Base-by-base conservation (phyloP, 2,329 filamentous ascomycete genomes). In the Colletotrichum musicola region DNA sequence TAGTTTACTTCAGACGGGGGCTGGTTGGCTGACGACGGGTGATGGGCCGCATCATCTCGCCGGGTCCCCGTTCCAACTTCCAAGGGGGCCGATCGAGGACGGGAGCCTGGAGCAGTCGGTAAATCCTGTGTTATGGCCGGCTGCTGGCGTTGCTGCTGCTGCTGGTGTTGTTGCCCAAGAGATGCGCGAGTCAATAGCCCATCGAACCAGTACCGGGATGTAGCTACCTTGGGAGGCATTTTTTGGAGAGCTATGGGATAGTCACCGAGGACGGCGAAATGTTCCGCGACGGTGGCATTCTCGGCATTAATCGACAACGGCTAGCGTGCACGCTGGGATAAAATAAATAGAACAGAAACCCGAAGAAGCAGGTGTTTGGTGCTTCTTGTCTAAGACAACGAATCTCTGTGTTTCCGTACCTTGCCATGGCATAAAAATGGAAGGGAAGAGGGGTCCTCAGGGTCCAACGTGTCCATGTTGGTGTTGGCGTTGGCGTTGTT, bases 321-420 rank as follows among this genome's bases (percentile, higher is more conserved):
- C 30, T 35, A 35, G 30, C 30, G 30, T 35, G 30, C 30, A 49
- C 46, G n/a, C 18, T 22, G 16, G 44, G n/a, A 35, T 35, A 9
- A 35, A 10, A 35, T 9, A 35, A 35, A 35, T 35, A 35, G 30
- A 35, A 35, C 30, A 35, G 30, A 35, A 10, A 35, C 30, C 30
- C 30, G 30, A 35, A 35, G 30, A 35, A 35, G 30, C 6, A 10
- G 30, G 30, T 35, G 30, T 35, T n/a, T 6, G 18, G n/a, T n/a
- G 44, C 18, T 6, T n/a, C 27, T 30, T 47, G 40, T 60, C 65
- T 14, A 56, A 68, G 62, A 68, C 62, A 68, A 55, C 46, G 42
- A 55, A 65, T 51, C 44, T 61, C 55, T 27, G 25, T 20, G 30
- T 62, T 44, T 50, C 55, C 12, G 25, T 35, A 35, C 30, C 30